Evolutionary conservation across 139 green algal species (phyloP).

Genomic region (Chlorella sp.): DNA sequence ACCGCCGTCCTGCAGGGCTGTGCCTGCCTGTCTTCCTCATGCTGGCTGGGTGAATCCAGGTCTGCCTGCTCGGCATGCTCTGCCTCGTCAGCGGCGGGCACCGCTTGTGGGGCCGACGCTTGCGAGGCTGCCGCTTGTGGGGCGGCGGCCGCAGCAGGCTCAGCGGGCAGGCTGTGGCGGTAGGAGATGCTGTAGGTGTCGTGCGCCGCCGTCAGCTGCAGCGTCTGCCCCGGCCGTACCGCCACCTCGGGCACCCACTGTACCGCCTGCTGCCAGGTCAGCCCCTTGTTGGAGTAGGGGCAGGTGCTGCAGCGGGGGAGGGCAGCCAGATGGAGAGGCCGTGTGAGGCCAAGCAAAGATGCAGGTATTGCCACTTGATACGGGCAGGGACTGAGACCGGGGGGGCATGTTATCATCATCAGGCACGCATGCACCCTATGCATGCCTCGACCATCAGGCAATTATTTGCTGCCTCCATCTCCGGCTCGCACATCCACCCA

Average conservation of each 20-base stretch:
- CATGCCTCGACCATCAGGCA: too few species aligned
- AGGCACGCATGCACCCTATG: background rate
- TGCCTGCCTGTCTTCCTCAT: background rate
- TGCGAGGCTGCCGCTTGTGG: background rate
- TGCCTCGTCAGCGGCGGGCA: background rate
- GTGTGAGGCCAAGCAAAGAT: background rate
- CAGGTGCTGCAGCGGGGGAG: slow-evolving; percentile 37
- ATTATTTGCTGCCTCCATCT: background rate
- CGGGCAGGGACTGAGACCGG: too few species aligned
- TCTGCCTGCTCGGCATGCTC: background rate
- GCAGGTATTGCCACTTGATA: background rate
- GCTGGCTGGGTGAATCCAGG: background rate
- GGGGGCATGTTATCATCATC: too few species aligned
- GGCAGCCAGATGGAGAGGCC: background rate
- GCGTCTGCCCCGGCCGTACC: slow-evolving; percentile 44
- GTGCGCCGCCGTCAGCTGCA: slow-evolving; percentile 59
- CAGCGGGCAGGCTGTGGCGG: background rate
- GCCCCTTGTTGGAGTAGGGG: slow-evolving; percentile 61
- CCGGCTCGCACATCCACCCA: too few species aligned
- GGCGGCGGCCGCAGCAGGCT: background rate
- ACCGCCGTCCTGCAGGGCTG: background rate
- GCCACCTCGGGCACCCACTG: slow-evolving; percentile 71
- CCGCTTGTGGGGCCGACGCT: background rate
- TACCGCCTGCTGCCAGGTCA: slow-evolving; percentile 77
- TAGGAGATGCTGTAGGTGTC: slow-evolving; percentile 76